A percentile compares a stretch with the other conserved stretches of the same genome.
phyloP scores from a whole-genome alignment of 2,329 filamentous ascomycete genomes.

The Helminthosporium solani region DNA sequence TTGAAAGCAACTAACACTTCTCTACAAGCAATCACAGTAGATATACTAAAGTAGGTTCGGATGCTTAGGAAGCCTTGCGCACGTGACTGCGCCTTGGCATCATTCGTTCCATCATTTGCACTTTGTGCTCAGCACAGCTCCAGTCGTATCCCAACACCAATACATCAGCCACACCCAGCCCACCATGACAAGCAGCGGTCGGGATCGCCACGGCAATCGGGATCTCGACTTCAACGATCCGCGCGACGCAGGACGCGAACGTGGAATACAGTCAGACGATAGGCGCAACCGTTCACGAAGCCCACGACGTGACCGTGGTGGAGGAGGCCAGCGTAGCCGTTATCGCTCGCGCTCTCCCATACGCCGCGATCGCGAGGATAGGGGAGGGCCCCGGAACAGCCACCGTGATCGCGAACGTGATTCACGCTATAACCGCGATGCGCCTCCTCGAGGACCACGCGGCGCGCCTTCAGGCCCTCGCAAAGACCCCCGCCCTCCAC shows the following conservation, averaged over 20 bases:
- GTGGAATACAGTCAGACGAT: constrained; percentile 24
- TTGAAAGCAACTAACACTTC: too few relatives aligned
- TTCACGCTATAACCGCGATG: constrained; percentile 10
- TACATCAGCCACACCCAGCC: not conserved
- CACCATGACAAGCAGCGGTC: constrained; percentile 8
- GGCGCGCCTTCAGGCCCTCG: constrained; percentile 14
- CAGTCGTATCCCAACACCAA: not conserved
- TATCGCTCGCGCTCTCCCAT: constrained; percentile 33
- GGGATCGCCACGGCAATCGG: constrained; percentile 19
- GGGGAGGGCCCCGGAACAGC: constrained; percentile 15
- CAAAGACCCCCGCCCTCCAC: constrained; percentile 9
- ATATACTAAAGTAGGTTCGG: too few relatives aligned
- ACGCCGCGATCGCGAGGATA: constrained; percentile 19
- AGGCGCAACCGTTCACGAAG: constrained; percentile 37
- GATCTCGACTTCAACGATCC: constrained; percentile 15
- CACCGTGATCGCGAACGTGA: constrained; percentile 8
- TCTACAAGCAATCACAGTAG: too few relatives aligned
- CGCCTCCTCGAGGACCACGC: constrained; percentile 31
- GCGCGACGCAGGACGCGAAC: constrained; percentile 13
- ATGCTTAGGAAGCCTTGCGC: not conserved
- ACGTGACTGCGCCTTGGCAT: not conserved
- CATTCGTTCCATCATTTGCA: not conserved
- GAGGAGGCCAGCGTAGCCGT: constrained; percentile 26
- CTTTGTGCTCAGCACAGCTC: not conserved
- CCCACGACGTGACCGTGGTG: constrained; percentile 31